These are phyloP conservation scores for Sporothrix schenckii DNA, from an alignment of 2,329 filamentous ascomycete genomes.

Conservation along the genomic window DNA sequence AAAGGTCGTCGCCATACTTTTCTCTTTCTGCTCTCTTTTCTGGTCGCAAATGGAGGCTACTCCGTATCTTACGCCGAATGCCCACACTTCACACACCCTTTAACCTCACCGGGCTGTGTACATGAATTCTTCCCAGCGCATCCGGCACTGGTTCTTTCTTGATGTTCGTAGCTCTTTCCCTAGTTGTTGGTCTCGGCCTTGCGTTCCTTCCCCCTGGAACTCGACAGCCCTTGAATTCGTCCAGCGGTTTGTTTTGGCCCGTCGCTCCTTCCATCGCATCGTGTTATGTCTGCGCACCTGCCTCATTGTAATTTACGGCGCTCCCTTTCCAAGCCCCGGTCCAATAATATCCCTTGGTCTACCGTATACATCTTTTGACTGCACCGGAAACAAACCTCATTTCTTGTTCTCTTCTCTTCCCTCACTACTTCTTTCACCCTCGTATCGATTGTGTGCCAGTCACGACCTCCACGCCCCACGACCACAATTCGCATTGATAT, in stretches of 20 bases:
- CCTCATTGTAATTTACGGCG: constrained; percentile 11
- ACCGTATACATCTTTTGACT: constrained; percentile 6
- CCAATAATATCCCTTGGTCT: constrained; percentile 24
- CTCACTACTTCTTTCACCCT: neutral
- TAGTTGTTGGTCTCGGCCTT: neutral
- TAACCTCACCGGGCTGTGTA: neutral
- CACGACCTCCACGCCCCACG: neutral
- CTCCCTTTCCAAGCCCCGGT: neutral
- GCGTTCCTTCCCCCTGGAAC: constrained; percentile 1
- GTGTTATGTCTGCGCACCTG: neutral
- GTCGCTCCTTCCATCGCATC: constrained; percentile 18
- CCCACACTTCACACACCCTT: neutral
- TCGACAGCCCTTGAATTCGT: neutral
- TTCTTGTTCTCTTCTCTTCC: neutral
- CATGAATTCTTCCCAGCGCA: neutral
- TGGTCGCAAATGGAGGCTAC: neutral
- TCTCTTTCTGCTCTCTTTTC: constrained; percentile 25
- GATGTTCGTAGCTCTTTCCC: neutral
- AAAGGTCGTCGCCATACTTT: constrained; percentile 2
- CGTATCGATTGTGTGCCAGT: neutral
- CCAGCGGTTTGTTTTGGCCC: constrained; percentile 11
- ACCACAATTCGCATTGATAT: neutral
- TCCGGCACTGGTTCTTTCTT: neutral
- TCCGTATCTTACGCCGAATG: neutral
- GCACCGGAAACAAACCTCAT: constrained; percentile 21